Conservation (phyloP, 495 filamentous ascomycete genomes). For the Penicillium nucicola region DNA sequence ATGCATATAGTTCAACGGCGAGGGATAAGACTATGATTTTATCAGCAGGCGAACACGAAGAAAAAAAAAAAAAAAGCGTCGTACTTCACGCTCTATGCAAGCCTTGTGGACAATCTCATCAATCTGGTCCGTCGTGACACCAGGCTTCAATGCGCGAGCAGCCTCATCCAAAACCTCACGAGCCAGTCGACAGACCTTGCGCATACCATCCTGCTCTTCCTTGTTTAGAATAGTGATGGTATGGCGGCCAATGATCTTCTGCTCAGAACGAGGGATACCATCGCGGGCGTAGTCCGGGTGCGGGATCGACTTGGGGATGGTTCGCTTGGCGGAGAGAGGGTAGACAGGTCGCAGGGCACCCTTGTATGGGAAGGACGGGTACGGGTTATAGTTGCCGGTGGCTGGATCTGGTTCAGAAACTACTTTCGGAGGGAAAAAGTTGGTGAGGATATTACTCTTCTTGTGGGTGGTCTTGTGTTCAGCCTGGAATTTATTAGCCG, state of each 20-base stretch:
- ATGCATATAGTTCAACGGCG: slow-evolving; percentile 90
- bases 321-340: slow-evolving; percentile 71
- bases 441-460: slow-evolving; percentile 72
- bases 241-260: slow-evolving; percentile 62
- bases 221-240: slow-evolving; percentile 81
- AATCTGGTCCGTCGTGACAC: slow-evolving; percentile 93
- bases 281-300: slow-evolving; percentile 81
- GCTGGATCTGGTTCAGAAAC: slow-evolving; percentile 89
- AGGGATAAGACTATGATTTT: slow-evolving; percentile 80
- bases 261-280: slow-evolving; percentile 79
- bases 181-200: slow-evolving; percentile 84
- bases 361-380: slow-evolving; percentile 78
- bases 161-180: slow-evolving; percentile 93
- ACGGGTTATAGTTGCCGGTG: slow-evolving; percentile 84
- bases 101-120: slow-evolving; percentile 96
- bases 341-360: slow-evolving; percentile 84
- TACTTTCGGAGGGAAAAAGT: slow-evolving; percentile 66
- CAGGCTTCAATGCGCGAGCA: slow-evolving; percentile 73
- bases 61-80: slow-evolving; percentile 19
- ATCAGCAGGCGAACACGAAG: slow-evolving; percentile 13
- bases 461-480: slow-evolving; percentile 90
- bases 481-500: slow-evolving; percentile 45
- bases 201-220: slow-evolving; percentile 81
- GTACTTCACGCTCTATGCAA: slow-evolving; percentile 86
- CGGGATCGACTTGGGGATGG: slow-evolving; percentile 75